phyloP scores from a whole-genome alignment of 805 yeast species.

The Ogataea pilisensis region DNA sequence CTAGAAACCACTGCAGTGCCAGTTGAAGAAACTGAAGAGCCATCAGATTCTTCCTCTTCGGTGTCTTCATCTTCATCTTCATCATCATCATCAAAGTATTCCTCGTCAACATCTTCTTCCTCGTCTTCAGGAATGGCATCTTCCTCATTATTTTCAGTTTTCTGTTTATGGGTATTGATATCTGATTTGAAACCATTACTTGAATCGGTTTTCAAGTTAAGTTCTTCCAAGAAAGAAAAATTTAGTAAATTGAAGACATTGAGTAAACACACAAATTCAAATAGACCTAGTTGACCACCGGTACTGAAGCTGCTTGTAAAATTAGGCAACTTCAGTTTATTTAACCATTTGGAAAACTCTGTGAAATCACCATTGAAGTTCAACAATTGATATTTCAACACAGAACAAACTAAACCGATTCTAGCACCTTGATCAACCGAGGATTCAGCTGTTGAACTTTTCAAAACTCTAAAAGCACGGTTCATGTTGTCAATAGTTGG shows the following conservation, averaged over 20 bases:
- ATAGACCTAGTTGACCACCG: constrained; percentile 22
- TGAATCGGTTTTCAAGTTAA: constrained; percentile 7
- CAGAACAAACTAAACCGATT: constrained; percentile 22
- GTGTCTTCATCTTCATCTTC: not conserved
- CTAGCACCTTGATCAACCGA: constrained; percentile 11
- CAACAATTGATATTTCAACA: constrained; percentile 24
- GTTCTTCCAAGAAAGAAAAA: constrained; percentile 12
- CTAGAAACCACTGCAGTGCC: constrained; percentile 1
- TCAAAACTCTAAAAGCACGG: constrained; percentile 4
- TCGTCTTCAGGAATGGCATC: constrained; percentile 2
- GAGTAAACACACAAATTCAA: constrained; percentile 25
- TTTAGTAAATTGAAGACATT: constrained; percentile 19
- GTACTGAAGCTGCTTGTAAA: constrained; percentile 15
- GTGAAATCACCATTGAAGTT: constrained; percentile 11
- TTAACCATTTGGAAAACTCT: constrained; percentile 19
- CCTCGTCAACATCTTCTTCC: not conserved
- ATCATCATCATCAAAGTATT: constrained; percentile 6
- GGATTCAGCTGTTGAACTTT: constrained; percentile 4
- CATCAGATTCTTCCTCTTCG: not conserved
- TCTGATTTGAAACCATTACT: not conserved
- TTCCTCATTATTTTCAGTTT: too few relatives aligned
- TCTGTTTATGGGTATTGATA: not conserved
- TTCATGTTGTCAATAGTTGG: constrained; percentile 17
- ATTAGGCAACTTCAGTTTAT: constrained; percentile 23
- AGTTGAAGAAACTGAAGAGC: not conserved